phyloP scores from a whole-genome alignment of 2,329 filamentous ascomycete species.

The Mycosphaerella sp. region DNA sequence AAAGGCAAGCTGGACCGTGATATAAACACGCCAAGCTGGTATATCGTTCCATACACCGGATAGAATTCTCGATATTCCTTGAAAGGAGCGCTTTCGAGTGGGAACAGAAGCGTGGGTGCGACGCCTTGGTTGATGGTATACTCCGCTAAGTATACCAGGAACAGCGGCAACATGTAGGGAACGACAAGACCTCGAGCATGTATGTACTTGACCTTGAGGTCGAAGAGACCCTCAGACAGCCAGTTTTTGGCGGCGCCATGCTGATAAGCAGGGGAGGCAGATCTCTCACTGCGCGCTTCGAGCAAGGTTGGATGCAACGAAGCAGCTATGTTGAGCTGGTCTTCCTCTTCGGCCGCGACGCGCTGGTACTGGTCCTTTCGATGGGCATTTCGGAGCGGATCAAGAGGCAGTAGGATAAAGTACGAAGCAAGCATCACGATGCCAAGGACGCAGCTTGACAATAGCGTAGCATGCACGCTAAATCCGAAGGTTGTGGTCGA shows the following conservation, averaged over 20 bases:
- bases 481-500: slow-evolving; percentile 75
- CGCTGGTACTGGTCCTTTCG: slow-evolving; percentile 49
- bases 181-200: slow-evolving; percentile 38
- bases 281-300: slow-evolving; percentile 23
- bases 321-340: slow-evolving; percentile 33
- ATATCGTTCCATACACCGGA: slow-evolving; percentile 88
- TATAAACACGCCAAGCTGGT: slow-evolving; percentile 91
- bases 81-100: slow-evolving; percentile 70
- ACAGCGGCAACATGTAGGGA: slow-evolving; percentile 74
- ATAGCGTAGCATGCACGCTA: slow-evolving; percentile 64
- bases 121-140: slow-evolving; percentile 98
- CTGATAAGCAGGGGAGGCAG: slow-evolving; percentile 27
- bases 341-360: slow-evolving; percentile 42
- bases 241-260: slow-evolving; percentile 1
- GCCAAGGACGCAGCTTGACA: slow-evolving; percentile 74
- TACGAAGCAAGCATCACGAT: slow-evolving; percentile 78
- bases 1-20: slow-evolving; percentile 89
- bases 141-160: slow-evolving; percentile 90
- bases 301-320: slow-evolving; percentile 30
- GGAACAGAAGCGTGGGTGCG: slow-evolving; percentile 81
- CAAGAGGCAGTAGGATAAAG: slow-evolving; percentile 70
- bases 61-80: slow-evolving; percentile 80
- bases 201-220: slow-evolving; percentile 43
- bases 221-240: slow-evolving; percentile 9
- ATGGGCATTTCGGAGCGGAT: slow-evolving; percentile 51